Conservation (phyloP, 305 asterid genomes). For the Coffea humblotiana region DNA sequence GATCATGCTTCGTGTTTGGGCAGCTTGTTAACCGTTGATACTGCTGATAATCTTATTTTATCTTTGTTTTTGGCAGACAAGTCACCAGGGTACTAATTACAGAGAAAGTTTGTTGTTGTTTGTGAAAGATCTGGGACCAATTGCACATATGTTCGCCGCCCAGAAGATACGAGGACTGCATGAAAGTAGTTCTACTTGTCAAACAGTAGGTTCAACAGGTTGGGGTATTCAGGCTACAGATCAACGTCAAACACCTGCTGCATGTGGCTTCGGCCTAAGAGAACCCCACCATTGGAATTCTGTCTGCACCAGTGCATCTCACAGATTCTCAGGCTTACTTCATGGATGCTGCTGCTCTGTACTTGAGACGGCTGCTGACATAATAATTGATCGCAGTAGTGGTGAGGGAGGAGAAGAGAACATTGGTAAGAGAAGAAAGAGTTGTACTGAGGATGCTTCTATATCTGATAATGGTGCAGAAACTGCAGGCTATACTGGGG, state of each 20-base stretch:
- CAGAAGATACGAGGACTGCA: conserved; percentile 39
- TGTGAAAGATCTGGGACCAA: conserved; percentile 65
- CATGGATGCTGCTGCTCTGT: not conserved
- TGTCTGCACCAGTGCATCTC: not conserved
- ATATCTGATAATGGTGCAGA: conserved; percentile 3
- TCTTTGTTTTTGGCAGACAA: conserved; percentile 27
- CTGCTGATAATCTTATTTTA: too few relatives aligned
- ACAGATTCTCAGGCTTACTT: not conserved
- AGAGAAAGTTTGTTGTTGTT: conserved; percentile 56
- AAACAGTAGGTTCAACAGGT: not conserved
- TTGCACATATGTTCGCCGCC: conserved; percentile 57
- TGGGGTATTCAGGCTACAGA: conserved; percentile 8
- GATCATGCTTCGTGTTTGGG: not conserved
- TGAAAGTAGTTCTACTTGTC: conserved; percentile 13
- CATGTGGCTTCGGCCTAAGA: conserved; percentile 14
- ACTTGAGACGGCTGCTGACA: not conserved
- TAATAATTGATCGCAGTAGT: not conserved
- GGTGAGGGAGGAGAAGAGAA: not conserved
- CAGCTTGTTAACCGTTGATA: not conserved
- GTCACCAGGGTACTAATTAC: conserved; percentile 45
- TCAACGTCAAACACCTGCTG: conserved; percentile 17
- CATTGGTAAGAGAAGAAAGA: not conserved
- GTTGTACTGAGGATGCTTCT: not conserved
- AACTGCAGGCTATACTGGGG: not conserved
- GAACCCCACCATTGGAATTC: not conserved